These are phyloP conservation scores for Malus fusca DNA, from an alignment of 306 rosid species.

Conservation along the genomic window DNA sequence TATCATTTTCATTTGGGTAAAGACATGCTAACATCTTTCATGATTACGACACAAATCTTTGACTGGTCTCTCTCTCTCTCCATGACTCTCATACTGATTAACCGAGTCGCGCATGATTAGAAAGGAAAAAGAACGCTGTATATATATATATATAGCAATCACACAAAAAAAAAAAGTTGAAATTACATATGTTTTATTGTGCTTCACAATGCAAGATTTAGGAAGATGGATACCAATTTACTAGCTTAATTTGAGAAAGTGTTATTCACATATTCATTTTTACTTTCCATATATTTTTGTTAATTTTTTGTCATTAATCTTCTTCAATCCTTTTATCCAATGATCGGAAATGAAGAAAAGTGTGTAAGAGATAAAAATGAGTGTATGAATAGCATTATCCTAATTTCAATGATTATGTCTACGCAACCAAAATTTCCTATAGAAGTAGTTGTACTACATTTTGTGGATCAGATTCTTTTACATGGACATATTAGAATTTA, in stretches of 20 bases:
- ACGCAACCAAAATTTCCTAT: background rate
- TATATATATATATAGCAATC: background rate
- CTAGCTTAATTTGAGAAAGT: background rate
- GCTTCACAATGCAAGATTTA: background rate
- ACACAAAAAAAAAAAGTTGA: background rate
- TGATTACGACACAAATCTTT: constrained; percentile 77
- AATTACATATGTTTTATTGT: background rate
- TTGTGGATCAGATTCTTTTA: background rate
- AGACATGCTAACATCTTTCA: constrained; percentile 59
- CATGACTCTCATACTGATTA: background rate
- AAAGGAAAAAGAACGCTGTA: background rate
- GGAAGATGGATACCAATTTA: background rate
- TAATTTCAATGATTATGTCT: background rate
- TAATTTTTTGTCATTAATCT: too few relatives aligned
- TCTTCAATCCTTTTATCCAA: too few relatives aligned
- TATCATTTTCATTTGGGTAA: constrained; percentile 77
- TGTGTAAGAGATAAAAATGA: too few relatives aligned
- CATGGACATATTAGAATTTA: background rate
- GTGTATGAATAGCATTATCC: rapidly evolving
- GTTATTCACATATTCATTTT: too few relatives aligned
- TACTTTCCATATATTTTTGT: rapidly evolving
- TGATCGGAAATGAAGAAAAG: rapidly evolving
- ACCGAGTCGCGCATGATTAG: background rate
- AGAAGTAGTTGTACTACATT: background rate
- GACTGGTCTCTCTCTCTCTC: constrained; percentile 49